Conservation (phyloP, 2,329 filamentous ascomycete genomes). For the Pseudopyrenochaeta lycopersici region DNA sequence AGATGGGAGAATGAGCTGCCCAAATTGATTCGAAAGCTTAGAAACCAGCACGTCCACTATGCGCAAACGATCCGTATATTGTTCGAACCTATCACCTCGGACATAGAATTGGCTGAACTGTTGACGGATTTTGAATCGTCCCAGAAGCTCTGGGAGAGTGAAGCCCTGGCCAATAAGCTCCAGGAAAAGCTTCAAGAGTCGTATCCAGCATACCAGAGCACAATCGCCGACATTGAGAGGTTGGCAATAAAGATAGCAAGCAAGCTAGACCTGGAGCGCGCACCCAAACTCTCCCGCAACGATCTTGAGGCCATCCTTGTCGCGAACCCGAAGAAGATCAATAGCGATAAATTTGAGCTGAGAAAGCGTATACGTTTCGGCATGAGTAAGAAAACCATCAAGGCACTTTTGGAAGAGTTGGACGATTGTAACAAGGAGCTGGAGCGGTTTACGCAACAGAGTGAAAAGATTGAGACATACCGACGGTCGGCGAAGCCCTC, state of each 20-base stretch:
- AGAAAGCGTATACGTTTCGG: constrained; percentile 46
- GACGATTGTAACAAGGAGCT: constrained; percentile 51
- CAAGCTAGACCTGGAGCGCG: constrained; percentile 48
- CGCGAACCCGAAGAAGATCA: constrained; percentile 40
- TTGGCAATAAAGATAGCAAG: constrained; percentile 48
- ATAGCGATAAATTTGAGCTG: constrained; percentile 45
- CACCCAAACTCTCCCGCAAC: constrained; percentile 42
- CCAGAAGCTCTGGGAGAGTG: constrained; percentile 44
- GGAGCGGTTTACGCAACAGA: constrained; percentile 49
- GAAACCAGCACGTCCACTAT: constrained; percentile 50
- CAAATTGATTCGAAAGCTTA: constrained; percentile 45
- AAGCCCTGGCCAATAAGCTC: constrained; percentile 36
- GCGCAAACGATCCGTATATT: constrained; percentile 47
- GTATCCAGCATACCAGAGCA: constrained; percentile 46
- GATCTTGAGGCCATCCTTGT: constrained; percentile 47
- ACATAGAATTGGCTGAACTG: constrained; percentile 47
- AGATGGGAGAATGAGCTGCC: constrained; percentile 48
- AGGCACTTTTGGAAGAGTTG: constrained; percentile 45
- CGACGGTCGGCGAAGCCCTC: constrained; percentile 46
- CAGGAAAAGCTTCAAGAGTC: constrained; percentile 45
- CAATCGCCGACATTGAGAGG: constrained; percentile 45
- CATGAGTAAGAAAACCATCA: constrained; percentile 50
- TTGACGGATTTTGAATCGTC: constrained; percentile 37
- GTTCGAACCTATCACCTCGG: constrained; percentile 47
- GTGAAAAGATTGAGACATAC: constrained; percentile 47